Base-by-base conservation (phyloP, 106 monocot genomes). In the Phalaenopsis equestris region DNA sequence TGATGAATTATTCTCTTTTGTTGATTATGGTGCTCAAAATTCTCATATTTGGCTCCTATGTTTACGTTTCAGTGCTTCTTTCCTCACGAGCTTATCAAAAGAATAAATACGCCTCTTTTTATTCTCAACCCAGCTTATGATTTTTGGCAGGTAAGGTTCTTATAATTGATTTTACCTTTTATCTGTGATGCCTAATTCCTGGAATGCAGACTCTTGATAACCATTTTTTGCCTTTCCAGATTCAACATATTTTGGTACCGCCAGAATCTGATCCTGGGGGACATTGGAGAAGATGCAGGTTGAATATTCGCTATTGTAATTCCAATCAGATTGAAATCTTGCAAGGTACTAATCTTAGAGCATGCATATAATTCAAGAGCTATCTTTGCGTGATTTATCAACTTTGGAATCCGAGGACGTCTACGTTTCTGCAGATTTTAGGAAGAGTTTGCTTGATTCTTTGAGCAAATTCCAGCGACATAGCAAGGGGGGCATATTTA, bases 81-180 rank as follows among this genome's bases (percentile, higher is more conserved):
- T 80, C 89, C 97, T 42, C 83, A 84, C 47, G 90, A 97, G 78
- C 81, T 94, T 78, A 84, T 90, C 70, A 94, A 90, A 79, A 70
- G 83, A 74, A 87, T 96, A 45, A 83, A 67, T 3, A 96, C 93
- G 11, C 94, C 94, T 79, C 21, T 94, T 76, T 94, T 97, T 85
- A 82, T 97, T 84, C 87, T 97, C 72, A 94, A 97, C 61, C 82
- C 97, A 77, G 89, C 91, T 16, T 97, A 94, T 83, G 97, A 97
- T 80, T 86, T 79, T 81, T 97, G 97, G 97, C 97, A 94, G 94
- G 97, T 93, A 56, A 85, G 47, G 64, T n/a, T 6, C 18, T 84
- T 38, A 72, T 79, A 41, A 56, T n/a, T 82, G 68, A 75, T 19
- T 8, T 37, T 49, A 21, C 47, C 19, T 58, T 79, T 52, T 76